Percentiles rank a stretch among this genome's conserved stretches.
Conservation (phyloP, 345 rosid genomes). For the Dovyalis caffra region DNA sequence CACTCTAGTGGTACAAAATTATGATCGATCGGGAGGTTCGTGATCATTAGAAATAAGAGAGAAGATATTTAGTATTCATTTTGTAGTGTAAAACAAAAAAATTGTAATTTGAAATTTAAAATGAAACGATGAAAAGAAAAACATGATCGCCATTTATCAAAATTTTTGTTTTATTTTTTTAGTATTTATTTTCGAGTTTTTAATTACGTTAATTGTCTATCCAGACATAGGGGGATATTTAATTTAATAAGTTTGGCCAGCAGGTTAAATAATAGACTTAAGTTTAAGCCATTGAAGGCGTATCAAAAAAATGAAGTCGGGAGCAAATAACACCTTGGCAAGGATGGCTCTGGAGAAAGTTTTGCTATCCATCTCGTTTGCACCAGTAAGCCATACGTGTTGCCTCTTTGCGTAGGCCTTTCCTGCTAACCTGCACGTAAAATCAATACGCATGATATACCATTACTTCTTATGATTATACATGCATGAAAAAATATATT, state of each 20-base stretch:
- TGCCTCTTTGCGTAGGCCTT: slow-evolving; percentile 79
- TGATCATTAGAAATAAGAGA: slow-evolving; percentile 1
- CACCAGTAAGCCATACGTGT: slow-evolving; percentile 83
- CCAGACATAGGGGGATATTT: too few relatives aligned
- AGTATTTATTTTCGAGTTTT: too few relatives aligned
- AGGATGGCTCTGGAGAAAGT: slow-evolving; percentile 89
- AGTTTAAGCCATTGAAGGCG: too few relatives aligned
- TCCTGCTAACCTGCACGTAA: slow-evolving; percentile 71
- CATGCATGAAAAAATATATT: not conserved
- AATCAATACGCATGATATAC: not conserved
- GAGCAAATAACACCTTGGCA: slow-evolving; percentile 63
- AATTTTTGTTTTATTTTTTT: not conserved
- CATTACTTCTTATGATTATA: not conserved
- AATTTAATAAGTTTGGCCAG: too few relatives aligned
- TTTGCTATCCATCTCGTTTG: slow-evolving; percentile 88
- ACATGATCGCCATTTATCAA: not conserved
- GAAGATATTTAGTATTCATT: not conserved
- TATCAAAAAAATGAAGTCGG: not conserved
- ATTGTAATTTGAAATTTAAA: not conserved
- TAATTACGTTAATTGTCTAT: too few relatives aligned
- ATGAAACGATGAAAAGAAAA: not conserved
- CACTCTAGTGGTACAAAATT: slow-evolving; percentile 46
- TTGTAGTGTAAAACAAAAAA: not conserved
- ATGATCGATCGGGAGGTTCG: not conserved
- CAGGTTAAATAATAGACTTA: too few relatives aligned